These are phyloP conservation scores for Cyclotella choctawhatcheeana DNA, from an alignment of 108 stramenopile species.

Conservation along the genomic window DNA sequence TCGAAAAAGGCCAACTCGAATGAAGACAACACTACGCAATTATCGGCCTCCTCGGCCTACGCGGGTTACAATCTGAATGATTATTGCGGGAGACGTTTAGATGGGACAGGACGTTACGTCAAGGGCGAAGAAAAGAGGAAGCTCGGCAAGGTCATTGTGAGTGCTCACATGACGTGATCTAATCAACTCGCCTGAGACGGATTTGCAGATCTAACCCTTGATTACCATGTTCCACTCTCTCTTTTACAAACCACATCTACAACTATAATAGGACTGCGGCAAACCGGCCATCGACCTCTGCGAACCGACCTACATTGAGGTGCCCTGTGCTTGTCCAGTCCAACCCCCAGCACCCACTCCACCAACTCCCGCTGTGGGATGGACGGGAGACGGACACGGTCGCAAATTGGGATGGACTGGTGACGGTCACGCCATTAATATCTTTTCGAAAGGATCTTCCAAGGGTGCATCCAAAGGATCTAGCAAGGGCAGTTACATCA, in stretches of 20 bases:
- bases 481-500: conserved; percentile 3
- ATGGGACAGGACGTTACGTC: conserved; percentile 12
- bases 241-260: not conserved
- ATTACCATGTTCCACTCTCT: too few species aligned
- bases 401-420: too few species aligned
- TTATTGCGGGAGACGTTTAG: conserved; percentile 16
- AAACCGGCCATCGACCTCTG: not conserved
- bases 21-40: not conserved
- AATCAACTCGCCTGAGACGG: not conserved
- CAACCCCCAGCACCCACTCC: conserved; percentile 4
- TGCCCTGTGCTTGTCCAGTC: not conserved
- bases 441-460: not conserved
- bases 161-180: not conserved
- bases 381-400: too few species aligned
- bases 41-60: conserved; percentile 2
- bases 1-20: not conserved
- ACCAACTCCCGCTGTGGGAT: too few species aligned
- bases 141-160: conserved; percentile 2
- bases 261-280: conserved; percentile 1
- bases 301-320: not conserved
- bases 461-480: conserved; percentile 1
- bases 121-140: not conserved
- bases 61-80: not conserved
- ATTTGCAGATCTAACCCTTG: too few species aligned
- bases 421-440: not conserved